phyloP scores from a whole-genome alignment of 1,284 basidiomycete species.

The Sphaerobolus stellatus region DNA sequence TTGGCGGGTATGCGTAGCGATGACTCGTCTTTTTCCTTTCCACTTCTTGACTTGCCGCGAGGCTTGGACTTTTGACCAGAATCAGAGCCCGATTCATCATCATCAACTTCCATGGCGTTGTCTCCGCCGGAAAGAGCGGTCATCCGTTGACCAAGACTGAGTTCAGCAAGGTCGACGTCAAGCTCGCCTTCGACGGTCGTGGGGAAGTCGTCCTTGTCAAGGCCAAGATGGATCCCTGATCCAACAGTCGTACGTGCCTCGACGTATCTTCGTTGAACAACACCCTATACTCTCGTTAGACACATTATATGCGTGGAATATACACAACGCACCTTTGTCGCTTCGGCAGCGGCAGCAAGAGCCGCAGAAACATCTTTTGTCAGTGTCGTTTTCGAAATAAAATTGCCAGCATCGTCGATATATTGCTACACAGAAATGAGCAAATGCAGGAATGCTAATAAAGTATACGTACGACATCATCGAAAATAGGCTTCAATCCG shows the following conservation, averaged over 20 bases:
- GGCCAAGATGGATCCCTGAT: conserved; percentile 62
- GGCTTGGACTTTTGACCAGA: conserved; percentile 35
- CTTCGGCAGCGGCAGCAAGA: conserved; percentile 29
- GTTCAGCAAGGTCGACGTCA: conserved; percentile 83
- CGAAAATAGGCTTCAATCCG: conserved; percentile 68
- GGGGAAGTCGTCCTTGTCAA: conserved; percentile 52
- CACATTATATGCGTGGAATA: conserved; percentile 11
- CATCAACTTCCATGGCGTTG: conserved; percentile 51
- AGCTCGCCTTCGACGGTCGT: conserved; percentile 65
- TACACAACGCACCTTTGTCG: conserved; percentile 26
- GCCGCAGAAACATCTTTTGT: conserved; percentile 49
- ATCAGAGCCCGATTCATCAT: conserved; percentile 50
- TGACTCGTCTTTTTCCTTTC: conserved; percentile 32
- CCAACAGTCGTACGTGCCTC: conserved; percentile 64
- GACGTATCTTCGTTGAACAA: conserved; percentile 55
- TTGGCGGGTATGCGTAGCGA: conserved; percentile 68
- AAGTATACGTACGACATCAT: conserved; percentile 56
- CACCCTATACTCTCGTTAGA: conserved; percentile 30
- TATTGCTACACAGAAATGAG: conserved; percentile 42
- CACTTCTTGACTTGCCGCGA: conserved; percentile 29
- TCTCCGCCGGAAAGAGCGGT: conserved; percentile 62
- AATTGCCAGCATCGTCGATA: conserved; percentile 54
- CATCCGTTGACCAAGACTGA: conserved; percentile 85
- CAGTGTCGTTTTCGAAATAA: conserved; percentile 50
- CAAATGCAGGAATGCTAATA: conserved; percentile 2